Evolutionary conservation across 2,329 filamentous ascomycete species (phyloP).

Genomic region (Clarireedia homoeocarpa): DNA sequence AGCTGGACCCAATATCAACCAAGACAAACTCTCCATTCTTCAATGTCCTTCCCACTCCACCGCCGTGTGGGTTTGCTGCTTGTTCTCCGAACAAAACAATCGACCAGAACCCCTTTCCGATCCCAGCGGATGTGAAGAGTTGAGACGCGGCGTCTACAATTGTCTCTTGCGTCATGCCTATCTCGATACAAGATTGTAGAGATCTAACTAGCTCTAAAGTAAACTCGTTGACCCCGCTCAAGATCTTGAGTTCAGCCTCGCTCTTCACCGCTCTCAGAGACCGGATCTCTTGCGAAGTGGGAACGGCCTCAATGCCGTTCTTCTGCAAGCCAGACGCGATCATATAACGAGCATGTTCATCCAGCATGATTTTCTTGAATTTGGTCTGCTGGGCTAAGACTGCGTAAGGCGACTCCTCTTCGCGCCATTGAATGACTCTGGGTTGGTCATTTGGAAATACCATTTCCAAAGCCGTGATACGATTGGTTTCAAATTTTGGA

Average conservation of each 20-base stretch:
- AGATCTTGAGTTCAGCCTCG: constrained; percentile 44
- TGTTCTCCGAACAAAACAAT: constrained; percentile 50
- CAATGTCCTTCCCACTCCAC: constrained; percentile 38
- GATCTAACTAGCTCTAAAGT: constrained; percentile 51
- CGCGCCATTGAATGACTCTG: constrained; percentile 51
- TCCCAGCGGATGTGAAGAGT: constrained; percentile 40
- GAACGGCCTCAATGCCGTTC: constrained; percentile 45
- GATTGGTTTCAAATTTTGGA: constrained; percentile 51
- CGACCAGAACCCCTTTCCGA: constrained; percentile 52
- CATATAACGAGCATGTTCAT: constrained; percentile 57
- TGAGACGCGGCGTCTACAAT: constrained; percentile 46
- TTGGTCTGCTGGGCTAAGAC: constrained; percentile 40
- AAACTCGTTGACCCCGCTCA: constrained; percentile 53
- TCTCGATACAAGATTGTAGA: constrained; percentile 44
- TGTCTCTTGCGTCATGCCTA: constrained; percentile 48
- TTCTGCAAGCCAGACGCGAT: constrained; percentile 48
- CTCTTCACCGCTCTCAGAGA: constrained; percentile 51
- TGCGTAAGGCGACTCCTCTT: constrained; percentile 54
- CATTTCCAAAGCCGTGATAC: constrained; percentile 50
- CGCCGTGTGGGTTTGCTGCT: constrained; percentile 33
- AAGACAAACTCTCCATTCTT: constrained; percentile 48
- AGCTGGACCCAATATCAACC: constrained; percentile 51
- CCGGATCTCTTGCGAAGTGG: constrained; percentile 44
- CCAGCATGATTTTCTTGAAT: constrained; percentile 43
- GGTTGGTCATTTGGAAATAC: constrained; percentile 35